A percentile compares a stretch with the other conserved stretches of the same genome.
phyloP scores from a whole-genome alignment of 2,329 filamentous ascomycete genomes.

The Aspergillus glaucus region DNA sequence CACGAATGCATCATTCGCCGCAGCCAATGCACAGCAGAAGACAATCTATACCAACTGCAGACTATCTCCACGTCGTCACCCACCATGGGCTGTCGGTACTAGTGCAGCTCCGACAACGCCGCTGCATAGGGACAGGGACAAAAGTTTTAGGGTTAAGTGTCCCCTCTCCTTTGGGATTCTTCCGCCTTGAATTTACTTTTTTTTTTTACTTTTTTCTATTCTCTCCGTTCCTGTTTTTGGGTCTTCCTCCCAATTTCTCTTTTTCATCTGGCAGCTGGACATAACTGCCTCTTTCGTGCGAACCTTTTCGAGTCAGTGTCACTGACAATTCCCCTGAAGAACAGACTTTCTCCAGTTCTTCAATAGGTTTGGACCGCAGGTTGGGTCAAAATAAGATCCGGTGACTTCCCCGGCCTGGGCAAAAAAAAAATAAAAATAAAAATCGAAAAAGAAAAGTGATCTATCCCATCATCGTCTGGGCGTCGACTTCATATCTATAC shows the following conservation, averaged over 20 bases:
- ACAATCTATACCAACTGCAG: not conserved
- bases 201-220: not conserved
- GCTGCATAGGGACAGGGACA: not conserved
- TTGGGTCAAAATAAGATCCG: not conserved
- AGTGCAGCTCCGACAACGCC: not conserved
- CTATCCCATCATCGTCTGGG: not conserved
- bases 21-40: not conserved
- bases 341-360: not conserved
- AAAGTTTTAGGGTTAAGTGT: not conserved
- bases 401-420: not conserved
- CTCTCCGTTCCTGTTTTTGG: not conserved
- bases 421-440: not conserved
- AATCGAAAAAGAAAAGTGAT: not conserved
- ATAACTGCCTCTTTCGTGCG: not conserved
- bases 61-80: not conserved
- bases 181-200: not conserved
- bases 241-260: not conserved
- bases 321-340: not conserved
- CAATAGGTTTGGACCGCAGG: not conserved
- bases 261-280: not conserved
- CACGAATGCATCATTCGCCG: not conserved
- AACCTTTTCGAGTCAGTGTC: not conserved
- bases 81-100: not conserved
- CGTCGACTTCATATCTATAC: not conserved
- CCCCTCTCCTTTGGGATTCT: not conserved